Conservation (phyloP, 75 land plant genomes). For the Selaginella tamariscina region DNA sequence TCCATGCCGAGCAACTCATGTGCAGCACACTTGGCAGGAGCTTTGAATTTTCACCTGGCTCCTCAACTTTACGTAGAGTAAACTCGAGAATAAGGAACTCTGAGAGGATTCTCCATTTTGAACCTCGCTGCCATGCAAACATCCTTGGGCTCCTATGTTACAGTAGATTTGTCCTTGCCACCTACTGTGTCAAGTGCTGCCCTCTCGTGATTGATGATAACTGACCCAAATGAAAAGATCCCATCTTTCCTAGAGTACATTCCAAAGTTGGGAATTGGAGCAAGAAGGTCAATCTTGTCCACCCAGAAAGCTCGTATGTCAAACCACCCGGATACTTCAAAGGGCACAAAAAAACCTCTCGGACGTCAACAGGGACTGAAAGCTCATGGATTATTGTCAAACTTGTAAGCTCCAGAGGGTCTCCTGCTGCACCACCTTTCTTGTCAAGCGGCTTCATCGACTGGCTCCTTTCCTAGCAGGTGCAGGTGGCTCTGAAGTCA, state of each 20-base stretch:
- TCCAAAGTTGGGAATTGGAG: constrained; percentile 10
- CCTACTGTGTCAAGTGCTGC: not conserved
- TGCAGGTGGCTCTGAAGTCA: not conserved
- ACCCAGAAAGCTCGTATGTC: constrained; percentile 18
- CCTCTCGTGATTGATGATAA: constrained; percentile 18
- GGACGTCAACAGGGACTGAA: not conserved
- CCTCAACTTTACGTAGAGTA: not conserved
- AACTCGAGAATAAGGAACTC: constrained; percentile 27
- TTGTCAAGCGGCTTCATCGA: constrained; percentile 12
- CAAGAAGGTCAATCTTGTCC: constrained; percentile 14
- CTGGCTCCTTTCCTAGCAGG: not conserved
- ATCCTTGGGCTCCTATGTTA: not conserved
- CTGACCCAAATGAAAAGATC: constrained; percentile 28
- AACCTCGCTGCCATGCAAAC: constrained; percentile 17
- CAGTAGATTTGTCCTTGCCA: not conserved
- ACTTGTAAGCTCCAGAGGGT: constrained; percentile 13
- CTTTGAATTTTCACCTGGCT: not conserved
- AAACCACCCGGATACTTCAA: constrained; percentile 14
- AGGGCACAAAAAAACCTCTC: constrained; percentile 19
- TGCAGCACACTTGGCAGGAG: not conserved
- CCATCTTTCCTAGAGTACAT: constrained; percentile 18
- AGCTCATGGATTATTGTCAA: constrained; percentile 21
- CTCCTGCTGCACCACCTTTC: constrained; percentile 9
- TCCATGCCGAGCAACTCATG: constrained; percentile 12
- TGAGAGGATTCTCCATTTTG: constrained; percentile 27